Conservation (phyloP, 73 alveolate genomes). For the Paramecium pentaurelia region DNA sequence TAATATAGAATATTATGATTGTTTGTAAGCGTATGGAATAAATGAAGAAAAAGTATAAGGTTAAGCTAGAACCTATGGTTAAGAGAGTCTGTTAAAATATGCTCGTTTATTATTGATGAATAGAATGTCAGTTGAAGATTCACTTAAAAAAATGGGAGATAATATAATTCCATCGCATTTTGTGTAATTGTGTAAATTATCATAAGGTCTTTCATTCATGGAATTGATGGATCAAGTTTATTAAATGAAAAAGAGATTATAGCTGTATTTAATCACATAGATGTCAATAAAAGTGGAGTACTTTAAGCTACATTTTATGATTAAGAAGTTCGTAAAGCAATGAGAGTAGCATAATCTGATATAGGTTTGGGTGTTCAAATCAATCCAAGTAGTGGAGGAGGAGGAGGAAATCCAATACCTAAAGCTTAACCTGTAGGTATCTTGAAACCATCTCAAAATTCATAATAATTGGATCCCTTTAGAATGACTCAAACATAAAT, state of each 20-base stretch:
- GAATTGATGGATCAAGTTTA: background rate
- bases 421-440: background rate
- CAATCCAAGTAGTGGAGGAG: background rate
- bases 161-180: background rate
- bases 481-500: background rate
- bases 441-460: background rate
- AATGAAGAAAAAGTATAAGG: slow-evolving; percentile 12
- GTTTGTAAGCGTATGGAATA: background rate
- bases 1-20: slow-evolving; percentile 15
- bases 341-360: slow-evolving; percentile 12
- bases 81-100: background rate
- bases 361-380: background rate
- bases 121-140: slow-evolving; percentile 29
- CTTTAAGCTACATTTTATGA: background rate
- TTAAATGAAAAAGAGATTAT: slow-evolving; percentile 8
- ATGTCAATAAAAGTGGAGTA: slow-evolving; percentile 19
- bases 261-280: slow-evolving; percentile 24
- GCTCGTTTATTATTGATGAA: background rate
- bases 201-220: background rate
- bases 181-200: background rate
- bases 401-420: background rate
- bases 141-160: background rate
- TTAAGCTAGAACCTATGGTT: slow-evolving; percentile 22
- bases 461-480: background rate
- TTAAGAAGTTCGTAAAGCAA: slow-evolving; percentile 11